phyloP scores from a whole-genome alignment of 345 rosid genomes.

The Nasturtium officinale region DNA sequence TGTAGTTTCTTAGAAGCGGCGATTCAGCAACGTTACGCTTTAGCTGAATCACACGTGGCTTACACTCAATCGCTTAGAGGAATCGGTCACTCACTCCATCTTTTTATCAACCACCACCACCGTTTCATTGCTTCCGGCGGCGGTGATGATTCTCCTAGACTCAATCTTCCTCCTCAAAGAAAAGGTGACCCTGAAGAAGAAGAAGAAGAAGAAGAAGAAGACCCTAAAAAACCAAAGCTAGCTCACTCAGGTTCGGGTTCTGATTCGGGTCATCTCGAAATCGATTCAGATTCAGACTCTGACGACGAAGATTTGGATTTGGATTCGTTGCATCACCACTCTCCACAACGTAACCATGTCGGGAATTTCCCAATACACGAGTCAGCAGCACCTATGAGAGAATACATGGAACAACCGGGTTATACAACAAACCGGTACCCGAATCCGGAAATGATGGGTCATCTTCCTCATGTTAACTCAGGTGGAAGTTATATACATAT shows the following conservation, averaged over 20 bases:
- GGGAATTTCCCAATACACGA: constrained; percentile 25
- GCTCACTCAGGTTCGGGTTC: constrained; percentile 64
- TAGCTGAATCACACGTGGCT: constrained; percentile 76
- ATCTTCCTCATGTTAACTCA: constrained; percentile 23
- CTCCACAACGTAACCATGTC: constrained; percentile 55
- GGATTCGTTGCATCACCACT: constrained; percentile 48
- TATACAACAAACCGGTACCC: constrained; percentile 29
- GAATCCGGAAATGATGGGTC: constrained; percentile 40
- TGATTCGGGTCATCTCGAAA: constrained; percentile 65
- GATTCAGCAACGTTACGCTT: constrained; percentile 64
- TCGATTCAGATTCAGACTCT: constrained; percentile 59
- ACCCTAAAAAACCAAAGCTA: constrained; percentile 37
- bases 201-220: not conserved
- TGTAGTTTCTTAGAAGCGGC: constrained; percentile 72
- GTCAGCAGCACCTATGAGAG: constrained; percentile 38
- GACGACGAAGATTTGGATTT: constrained; percentile 48
- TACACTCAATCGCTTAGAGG: constrained; percentile 58
- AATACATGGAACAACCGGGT: constrained; percentile 40
- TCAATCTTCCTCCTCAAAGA: constrained; percentile 54
- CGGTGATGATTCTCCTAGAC: constrained; percentile 45
- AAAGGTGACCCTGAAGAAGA: constrained; percentile 48
- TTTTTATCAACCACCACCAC: constrained; percentile 52
- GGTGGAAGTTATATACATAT: constrained; percentile 57
- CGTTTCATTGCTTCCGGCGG: constrained; percentile 36
- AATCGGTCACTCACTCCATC: constrained; percentile 58